Conservation (phyloP, 2,329 filamentous ascomycete genomes). For the Aspergillus hortae region DNA sequence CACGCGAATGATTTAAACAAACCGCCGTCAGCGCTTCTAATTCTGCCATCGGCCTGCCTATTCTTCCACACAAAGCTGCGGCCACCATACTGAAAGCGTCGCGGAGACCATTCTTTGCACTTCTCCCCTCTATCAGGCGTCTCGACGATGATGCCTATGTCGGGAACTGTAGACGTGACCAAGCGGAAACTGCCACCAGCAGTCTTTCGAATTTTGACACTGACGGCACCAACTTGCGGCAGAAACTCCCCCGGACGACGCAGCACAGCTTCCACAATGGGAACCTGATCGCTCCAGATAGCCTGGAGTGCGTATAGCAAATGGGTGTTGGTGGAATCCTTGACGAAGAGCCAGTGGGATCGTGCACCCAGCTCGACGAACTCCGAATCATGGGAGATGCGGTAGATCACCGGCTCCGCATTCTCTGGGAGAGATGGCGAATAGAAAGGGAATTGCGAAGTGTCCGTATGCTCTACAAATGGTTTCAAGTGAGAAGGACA, state of each 20-base stretch:
- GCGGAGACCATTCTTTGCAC: constrained; percentile 14
- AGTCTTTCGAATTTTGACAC: constrained; percentile 10
- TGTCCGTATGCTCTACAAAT: not conserved
- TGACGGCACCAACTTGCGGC: constrained; percentile 12
- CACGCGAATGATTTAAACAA: constrained; percentile 11
- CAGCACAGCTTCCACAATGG: constrained; percentile 14
- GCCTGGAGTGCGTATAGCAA: constrained; percentile 14
- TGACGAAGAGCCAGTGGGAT: constrained; percentile 17
- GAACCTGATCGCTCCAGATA: constrained; percentile 13
- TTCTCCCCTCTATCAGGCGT: constrained; percentile 12
- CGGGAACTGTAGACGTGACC: constrained; percentile 10
- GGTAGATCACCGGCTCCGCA: constrained; percentile 9
- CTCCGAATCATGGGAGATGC: constrained; percentile 15
- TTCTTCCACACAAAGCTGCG: constrained; percentile 16
- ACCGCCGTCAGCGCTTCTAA: constrained; percentile 4
- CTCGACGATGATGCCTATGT: constrained; percentile 10
- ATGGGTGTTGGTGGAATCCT: constrained; percentile 15
- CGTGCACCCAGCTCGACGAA: constrained; percentile 11
- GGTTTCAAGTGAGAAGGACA: not conserved
- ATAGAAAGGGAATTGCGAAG: constrained; percentile 4
- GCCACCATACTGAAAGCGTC: constrained; percentile 15
- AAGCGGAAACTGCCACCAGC: constrained; percentile 13
- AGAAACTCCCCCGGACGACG: constrained; percentile 16
- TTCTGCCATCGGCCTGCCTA: not conserved
- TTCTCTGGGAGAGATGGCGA: not conserved